These are phyloP conservation scores for Lophiostoma macrostomum DNA, from an alignment of 495 filamentous ascomycete species.

Conservation along the genomic window DNA sequence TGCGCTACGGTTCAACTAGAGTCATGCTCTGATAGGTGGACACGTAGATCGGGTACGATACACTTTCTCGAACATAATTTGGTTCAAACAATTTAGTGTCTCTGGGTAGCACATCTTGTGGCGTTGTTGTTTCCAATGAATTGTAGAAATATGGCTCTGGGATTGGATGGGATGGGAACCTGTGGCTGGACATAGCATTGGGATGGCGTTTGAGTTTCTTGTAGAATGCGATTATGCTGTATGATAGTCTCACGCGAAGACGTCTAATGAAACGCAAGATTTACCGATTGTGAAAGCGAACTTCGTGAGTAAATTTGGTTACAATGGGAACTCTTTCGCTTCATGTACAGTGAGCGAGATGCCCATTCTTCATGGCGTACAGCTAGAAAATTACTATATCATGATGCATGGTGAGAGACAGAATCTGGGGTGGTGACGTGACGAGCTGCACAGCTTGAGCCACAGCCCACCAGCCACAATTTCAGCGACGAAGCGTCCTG, in stretches of 20 bases:
- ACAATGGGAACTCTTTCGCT: too few relatives aligned
- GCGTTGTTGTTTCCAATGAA: not conserved
- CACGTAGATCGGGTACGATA: not conserved
- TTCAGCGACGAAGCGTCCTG: too few relatives aligned
- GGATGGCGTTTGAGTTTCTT: not conserved
- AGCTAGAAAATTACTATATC: too few relatives aligned
- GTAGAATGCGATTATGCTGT: not conserved
- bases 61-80: not conserved
- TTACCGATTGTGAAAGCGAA: not conserved
- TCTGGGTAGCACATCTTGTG: not conserved
- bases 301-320: too few relatives aligned
- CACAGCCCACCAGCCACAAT: too few relatives aligned
- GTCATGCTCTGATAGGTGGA: not conserved
- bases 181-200: not conserved
- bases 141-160: not conserved
- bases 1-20: not conserved
- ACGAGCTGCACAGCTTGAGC: too few relatives aligned
- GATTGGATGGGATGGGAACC: not conserved
- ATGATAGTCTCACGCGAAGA: too few relatives aligned
- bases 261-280: not conserved
- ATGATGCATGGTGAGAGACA: too few relatives aligned
- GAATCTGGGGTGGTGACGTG: too few relatives aligned
- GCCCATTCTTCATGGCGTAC: too few relatives aligned
- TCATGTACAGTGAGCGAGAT: too few relatives aligned
- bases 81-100: not conserved